These are phyloP conservation scores for Dothidotthia symphoricarpi DNA, from an alignment of 2,329 filamentous ascomycete genomes.

Conservation along the genomic window DNA sequence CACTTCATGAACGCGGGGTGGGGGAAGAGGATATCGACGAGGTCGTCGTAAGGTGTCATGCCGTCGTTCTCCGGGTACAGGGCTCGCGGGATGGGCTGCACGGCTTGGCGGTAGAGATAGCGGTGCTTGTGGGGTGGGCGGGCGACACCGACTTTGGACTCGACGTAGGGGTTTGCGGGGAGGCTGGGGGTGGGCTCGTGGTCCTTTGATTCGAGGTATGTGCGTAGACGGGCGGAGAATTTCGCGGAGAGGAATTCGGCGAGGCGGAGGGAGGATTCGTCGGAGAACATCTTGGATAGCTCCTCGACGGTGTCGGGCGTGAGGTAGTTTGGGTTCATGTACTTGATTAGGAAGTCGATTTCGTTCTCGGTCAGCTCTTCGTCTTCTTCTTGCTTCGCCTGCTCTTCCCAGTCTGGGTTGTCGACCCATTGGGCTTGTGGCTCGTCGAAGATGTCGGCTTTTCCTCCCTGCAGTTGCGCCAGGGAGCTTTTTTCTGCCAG, in stretches of 20 bases:
- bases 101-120: slow-evolving; percentile 73
- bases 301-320: slow-evolving; percentile 88
- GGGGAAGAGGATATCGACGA: slow-evolving; percentile 79
- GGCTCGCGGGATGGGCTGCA: slow-evolving; percentile 39
- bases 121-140: slow-evolving; percentile 93
- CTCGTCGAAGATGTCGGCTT: slow-evolving; percentile 83
- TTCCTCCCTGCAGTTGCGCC: slow-evolving; percentile 81
- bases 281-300: slow-evolving; percentile 73
- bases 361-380: slow-evolving; percentile 70
- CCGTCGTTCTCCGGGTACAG: slow-evolving; percentile 33
- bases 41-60: slow-evolving; percentile 61
- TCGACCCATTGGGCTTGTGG: slow-evolving; percentile 63
- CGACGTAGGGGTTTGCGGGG: slow-evolving; percentile 32
- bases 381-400: slow-evolving; percentile 48
- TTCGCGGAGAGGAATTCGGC: slow-evolving; percentile 74
- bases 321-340: slow-evolving; percentile 84
- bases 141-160: slow-evolving; percentile 60
- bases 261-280: slow-evolving; percentile 80
- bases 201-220: slow-evolving; percentile 63
- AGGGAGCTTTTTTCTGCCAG: slow-evolving; percentile 86
- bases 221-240: slow-evolving; percentile 69
- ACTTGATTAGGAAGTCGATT: slow-evolving; percentile 85
- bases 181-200: slow-evolving; percentile 47
- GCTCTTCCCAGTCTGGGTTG: slow-evolving; percentile 35
- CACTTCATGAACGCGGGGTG: slow-evolving; percentile 85